Evolutionary conservation across 345 rosid species (phyloP).

Genomic region (Eucalyptus cloeziana): DNA sequence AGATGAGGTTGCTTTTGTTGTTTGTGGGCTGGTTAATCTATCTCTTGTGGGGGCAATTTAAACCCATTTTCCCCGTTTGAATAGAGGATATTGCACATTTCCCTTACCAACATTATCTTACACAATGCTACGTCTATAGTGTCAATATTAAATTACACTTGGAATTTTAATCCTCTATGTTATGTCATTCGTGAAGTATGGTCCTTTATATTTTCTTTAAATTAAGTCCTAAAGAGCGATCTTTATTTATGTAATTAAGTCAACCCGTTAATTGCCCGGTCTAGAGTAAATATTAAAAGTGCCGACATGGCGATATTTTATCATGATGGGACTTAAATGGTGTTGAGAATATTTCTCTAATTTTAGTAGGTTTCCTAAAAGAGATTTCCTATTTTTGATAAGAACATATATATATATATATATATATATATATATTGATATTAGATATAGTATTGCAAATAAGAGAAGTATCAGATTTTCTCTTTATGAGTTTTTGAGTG

Average conservation of each 20-base stretch:
- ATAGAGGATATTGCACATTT: background rate
- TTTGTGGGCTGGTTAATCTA: no score
- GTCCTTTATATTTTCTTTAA: background rate
- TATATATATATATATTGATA: no score
- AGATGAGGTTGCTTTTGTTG: no score
- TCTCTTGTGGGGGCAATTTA: background rate
- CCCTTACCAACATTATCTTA: background rate
- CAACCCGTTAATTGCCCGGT: rapidly evolving
- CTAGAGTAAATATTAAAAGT: background rate
- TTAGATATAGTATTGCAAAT: no score
- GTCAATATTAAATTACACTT: background rate
- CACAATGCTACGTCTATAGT: background rate
- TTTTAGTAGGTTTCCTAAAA: background rate
- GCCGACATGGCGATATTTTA: background rate
- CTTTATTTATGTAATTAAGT: background rate
- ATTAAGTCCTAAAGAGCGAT: background rate
- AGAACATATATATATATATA: no score
- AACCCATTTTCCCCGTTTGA: background rate
- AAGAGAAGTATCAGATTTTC: background rate
- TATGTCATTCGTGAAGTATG: background rate
- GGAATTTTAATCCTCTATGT: background rate
- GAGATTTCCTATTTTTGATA: background rate
- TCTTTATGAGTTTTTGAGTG: background rate
- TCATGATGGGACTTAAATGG: background rate
- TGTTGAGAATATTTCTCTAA: background rate